Conservation (phyloP, 2,329 filamentous ascomycete species). For the Penicillium sp. region DNA sequence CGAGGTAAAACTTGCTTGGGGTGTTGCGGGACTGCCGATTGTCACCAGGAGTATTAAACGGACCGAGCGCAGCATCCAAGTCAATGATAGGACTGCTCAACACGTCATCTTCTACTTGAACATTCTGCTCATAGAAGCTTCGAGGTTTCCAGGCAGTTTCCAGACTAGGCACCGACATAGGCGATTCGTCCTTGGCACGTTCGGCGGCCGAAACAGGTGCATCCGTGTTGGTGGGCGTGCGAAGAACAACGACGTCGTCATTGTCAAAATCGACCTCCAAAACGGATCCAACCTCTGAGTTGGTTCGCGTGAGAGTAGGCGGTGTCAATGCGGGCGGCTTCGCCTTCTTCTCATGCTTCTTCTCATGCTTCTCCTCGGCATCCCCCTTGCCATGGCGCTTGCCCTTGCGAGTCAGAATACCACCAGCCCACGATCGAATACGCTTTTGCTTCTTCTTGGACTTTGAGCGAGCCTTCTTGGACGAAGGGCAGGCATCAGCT, state of each 20-base stretch:
- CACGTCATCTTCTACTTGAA: constrained; percentile 62
- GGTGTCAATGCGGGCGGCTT: constrained; percentile 46
- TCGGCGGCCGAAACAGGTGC: constrained; percentile 36
- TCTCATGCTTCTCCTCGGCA: constrained; percentile 36
- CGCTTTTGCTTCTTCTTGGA: constrained; percentile 69
- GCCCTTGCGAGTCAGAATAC: constrained; percentile 55
- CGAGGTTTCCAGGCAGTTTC: constrained; percentile 52
- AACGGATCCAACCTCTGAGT: constrained; percentile 50
- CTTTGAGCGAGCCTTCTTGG: constrained; percentile 43
- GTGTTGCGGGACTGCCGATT: constrained; percentile 42
- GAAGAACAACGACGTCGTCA: constrained; percentile 56
- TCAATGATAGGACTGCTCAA: constrained; percentile 81
- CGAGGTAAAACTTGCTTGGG: constrained; percentile 47
- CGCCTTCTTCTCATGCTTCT: constrained; percentile 24
- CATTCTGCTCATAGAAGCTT: constrained; percentile 51
- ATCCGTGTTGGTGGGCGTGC: constrained; percentile 49
- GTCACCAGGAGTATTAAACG: constrained; percentile 74
- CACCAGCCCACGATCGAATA: constrained; percentile 68
- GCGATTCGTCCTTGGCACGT: constrained; percentile 25
- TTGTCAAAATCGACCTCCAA: constrained; percentile 57
- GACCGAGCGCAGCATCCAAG: constrained; percentile 88
- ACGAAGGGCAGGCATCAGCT: constrained; percentile 31
- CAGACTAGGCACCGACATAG: constrained; percentile 32
- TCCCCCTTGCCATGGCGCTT: constrained; percentile 55
- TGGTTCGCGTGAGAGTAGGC: constrained; percentile 48